Percentiles rank a stretch among this genome's conserved stretches.
These are phyloP conservation scores for Ambrosia hybrid DNA, from an alignment of 140 eudicot genomes.

Conservation along the genomic window DNA sequence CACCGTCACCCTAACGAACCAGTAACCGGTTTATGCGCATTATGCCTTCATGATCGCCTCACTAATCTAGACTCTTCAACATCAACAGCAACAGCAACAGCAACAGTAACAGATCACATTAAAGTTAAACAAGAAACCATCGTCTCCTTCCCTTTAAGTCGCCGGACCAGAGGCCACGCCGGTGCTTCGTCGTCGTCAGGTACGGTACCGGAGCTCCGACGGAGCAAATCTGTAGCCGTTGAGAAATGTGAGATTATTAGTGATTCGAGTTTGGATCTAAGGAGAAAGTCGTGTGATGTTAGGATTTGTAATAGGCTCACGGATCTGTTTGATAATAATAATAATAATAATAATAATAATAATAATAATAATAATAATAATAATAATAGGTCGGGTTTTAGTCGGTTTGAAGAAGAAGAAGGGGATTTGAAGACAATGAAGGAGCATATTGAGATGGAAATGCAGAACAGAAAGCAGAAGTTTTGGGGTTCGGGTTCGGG, in stretches of 20 bases:
- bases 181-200: constrained; percentile 9
- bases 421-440: constrained; percentile 69
- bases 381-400: not conserved
- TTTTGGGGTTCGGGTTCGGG: constrained; percentile 49
- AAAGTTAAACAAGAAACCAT: constrained; percentile 23
- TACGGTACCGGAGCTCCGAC: constrained; percentile 59
- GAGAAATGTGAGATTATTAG: constrained; percentile 40
- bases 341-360: no score
- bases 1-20: constrained; percentile 79
- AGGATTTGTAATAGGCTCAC: constrained; percentile 44
- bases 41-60: constrained; percentile 83
- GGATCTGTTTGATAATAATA: constrained; percentile 40
- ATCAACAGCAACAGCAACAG: no score
- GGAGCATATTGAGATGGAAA: constrained; percentile 77
- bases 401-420: constrained; percentile 36
- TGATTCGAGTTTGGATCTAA: constrained; percentile 40
- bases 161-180: constrained; percentile 24
- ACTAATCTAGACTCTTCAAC: constrained; percentile 54
- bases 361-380: not conserved
- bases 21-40: constrained; percentile 71
- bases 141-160: constrained; percentile 28
- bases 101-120: constrained; percentile 18
- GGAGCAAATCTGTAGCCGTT: constrained; percentile 66
- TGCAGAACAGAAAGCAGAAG: constrained; percentile 44
- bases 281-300: constrained; percentile 82